Evolutionary conservation across 495 filamentous ascomycete genomes (phyloP), one percentile per base, ranked within the genome.

Genomic region (Barbatosphaeria neglecta): DNA sequence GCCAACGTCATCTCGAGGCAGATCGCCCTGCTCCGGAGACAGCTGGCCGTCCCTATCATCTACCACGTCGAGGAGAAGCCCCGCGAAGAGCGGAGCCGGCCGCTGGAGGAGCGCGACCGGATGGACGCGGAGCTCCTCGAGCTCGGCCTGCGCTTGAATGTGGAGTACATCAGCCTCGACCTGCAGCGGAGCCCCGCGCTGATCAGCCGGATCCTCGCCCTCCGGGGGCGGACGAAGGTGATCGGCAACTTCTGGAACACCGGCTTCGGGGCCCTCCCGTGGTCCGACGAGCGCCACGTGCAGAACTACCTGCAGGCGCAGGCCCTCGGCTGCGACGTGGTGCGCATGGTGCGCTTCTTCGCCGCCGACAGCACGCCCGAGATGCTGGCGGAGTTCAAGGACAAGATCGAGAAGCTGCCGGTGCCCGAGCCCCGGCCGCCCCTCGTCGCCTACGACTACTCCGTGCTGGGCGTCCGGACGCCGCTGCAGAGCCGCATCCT

Each of bases 141-240:
- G 28, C 79, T 86, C 47, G 83, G 81, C 2, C 63, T 89, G 17
- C 77, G 84, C 5, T 67, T 92, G 15, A 82, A 75, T 0, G 82
- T 86, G 11, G 86, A 92, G 52, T 90, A 85, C 60, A 52, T 85
- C 20, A 78, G 77, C 39, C 58, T 88, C 0, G 82, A 88, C 50
- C 59, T 89, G 9, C 72, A 70, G 22, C 70, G 80, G 37, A 65
- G 73, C 35, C 61, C 80, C 2, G 61, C 66, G 0, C 55, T 71
- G 3, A 58, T 83, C 7, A 62, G 70, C 11, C 69, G 70, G 11
- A 64, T 86, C 37, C 62, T 87, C 10, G 55, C 62, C 18, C 68
- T 59, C 49, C 74, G 77, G 46, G 85, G 86, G 2, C 70, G 70
- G 22, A 85, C 83, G 2, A 86, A 84, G 49, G 74, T 87, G n/a